Evolutionary conservation across 257 asterid species (phyloP).

Genomic region (Echium plantagineum): DNA sequence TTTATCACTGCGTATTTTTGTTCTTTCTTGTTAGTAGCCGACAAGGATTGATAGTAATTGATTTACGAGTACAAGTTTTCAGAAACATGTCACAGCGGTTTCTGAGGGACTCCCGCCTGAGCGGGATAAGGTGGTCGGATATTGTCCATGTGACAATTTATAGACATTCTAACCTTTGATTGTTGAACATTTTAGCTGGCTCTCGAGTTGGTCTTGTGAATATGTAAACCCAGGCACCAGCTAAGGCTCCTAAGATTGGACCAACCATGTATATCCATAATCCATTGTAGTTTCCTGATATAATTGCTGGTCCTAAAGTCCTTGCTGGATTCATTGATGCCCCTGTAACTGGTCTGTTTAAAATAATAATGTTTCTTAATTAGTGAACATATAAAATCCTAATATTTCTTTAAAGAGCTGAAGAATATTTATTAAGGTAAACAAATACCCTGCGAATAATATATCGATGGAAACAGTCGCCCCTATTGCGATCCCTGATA

Average conservation of each 20-base stretch:
- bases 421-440: too few species aligned
- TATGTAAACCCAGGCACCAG: conserved; percentile 31
- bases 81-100: too few species aligned
- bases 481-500: conserved; percentile 20
- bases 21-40: too few species aligned
- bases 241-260: conserved; percentile 26
- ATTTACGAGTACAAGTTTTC: too few species aligned
- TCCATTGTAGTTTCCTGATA: conserved; percentile 17
- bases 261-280: conserved; percentile 32
- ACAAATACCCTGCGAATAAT: conserved; percentile 23
- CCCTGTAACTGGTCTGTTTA: conserved; percentile 28
- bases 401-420: too few species aligned
- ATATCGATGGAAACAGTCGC: conserved; percentile 16
- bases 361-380: too few species aligned
- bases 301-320: conserved; percentile 40
- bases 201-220: conserved; percentile 14
- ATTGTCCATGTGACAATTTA: neutral
- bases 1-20: neutral
- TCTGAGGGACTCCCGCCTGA: too few species aligned
- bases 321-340: conserved; percentile 46
- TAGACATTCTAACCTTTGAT: neutral
- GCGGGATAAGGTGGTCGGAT: too few species aligned
- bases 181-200: conserved; percentile 10
- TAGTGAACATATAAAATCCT: neutral
- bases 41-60: too few species aligned